Evolutionary conservation across 2,329 filamentous ascomycete species (phyloP), one percentile per base, ranked within the genome.

Genomic region (Lecanosticta acicola): DNA sequence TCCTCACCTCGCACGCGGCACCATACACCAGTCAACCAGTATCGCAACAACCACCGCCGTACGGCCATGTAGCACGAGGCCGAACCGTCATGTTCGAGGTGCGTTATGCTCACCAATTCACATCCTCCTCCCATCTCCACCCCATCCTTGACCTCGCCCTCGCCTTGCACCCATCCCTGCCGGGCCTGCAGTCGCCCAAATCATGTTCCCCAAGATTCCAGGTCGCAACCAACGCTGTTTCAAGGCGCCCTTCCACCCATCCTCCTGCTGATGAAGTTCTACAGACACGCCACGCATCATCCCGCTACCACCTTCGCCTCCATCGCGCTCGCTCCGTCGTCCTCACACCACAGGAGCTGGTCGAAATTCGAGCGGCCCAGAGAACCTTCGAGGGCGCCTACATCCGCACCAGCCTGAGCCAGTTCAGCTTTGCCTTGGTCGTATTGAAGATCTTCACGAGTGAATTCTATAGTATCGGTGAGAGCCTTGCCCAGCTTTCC

Each of bases 371-470:
- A 53, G 93, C 93, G 10, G 87, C 91, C 9, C 93, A 98, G 66
- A 81, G 93, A 44, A 98, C 93, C 1, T 98, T 97, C 60, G 93
- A 98, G 69, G 93, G 93, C 17, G 93, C 93, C 17, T 98, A 97
- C 69, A 85, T 96, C 62, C 86, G 93, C 50, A 98, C 93, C 0
- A 90, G 91, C 2, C 80, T 98, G 16, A 87, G 87, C 2, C 90
- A 97, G 63, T 97, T 97, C 72, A 91, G 86, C 46, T 97, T 98
- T 67, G 84, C 91, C 16, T 81, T 98, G 40, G 83, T 98, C 53
- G 87, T 98, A 42, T 80, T 95, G 57, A 95, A 94, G 71, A 94
- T 98, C 68, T 97, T 98, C 72, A 96, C 89, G 7, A 79, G 83
- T 42, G 93, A 97, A 64, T 97, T 98, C 73, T 97, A 97, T 70